A percentile compares a stretch with the other conserved stretches of the same genome.
Conservation (phyloP, 1,139 yeast genomes). For the Scheffersomyces parashehatae region DNA sequence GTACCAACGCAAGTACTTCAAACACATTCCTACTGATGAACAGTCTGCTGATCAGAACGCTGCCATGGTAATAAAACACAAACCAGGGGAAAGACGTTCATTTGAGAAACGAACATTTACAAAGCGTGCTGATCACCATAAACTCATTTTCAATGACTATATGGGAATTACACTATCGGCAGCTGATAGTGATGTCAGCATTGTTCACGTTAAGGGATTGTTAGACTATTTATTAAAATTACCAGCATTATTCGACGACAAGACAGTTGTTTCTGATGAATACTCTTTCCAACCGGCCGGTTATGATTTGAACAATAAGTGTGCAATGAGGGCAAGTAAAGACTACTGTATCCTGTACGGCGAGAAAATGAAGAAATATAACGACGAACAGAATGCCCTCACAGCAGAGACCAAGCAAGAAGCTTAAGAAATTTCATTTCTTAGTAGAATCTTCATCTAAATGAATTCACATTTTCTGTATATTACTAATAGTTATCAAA, state of each 20-base stretch:
- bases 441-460: too few species aligned
- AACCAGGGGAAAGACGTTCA: background rate
- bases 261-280: conserved; percentile 14
- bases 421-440: too few species aligned
- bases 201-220: conserved; percentile 32
- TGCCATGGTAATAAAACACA: conserved; percentile 11
- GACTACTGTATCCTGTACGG: conserved; percentile 24
- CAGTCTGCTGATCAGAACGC: conserved; percentile 3
- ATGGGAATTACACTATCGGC: conserved; percentile 34
- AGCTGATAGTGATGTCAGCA: conserved; percentile 35
- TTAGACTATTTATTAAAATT: conserved; percentile 20
- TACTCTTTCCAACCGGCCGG: conserved; percentile 16
- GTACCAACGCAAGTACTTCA: conserved; percentile 14
- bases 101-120: too few species aligned
- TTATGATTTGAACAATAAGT: conserved; percentile 21
- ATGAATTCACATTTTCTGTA: too few species aligned
- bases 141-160: conserved; percentile 24
- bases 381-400: background rate
- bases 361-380: conserved; percentile 1
- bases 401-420: too few species aligned
- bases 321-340: conserved; percentile 26
- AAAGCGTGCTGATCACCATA: too few species aligned
- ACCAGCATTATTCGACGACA: conserved; percentile 20
- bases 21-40: conserved; percentile 19
- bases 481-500: too few species aligned